Evolutionary conservation across 257 asterid genomes (phyloP).

Genomic region (Paulownia fortunei): DNA sequence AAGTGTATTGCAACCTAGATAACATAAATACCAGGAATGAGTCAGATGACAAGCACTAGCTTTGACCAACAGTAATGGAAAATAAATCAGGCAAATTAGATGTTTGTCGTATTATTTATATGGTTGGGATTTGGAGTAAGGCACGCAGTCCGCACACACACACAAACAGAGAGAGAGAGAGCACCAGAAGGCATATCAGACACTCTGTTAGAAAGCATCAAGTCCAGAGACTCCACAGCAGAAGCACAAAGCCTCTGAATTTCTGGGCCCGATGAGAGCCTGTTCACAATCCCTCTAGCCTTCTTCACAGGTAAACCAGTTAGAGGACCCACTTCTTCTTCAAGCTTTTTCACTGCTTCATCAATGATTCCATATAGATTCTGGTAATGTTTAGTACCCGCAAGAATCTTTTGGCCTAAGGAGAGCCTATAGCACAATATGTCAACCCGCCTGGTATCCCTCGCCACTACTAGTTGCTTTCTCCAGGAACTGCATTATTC

Average conservation of each 20-base stretch:
- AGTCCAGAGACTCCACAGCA: slow-evolving; percentile 77
- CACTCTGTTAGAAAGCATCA: slow-evolving; percentile 48
- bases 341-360: slow-evolving; percentile 67
- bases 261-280: slow-evolving; percentile 77
- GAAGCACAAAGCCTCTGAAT: slow-evolving; percentile 75
- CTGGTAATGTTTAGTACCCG: slow-evolving; percentile 68
- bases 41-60: slow-evolving; percentile 18
- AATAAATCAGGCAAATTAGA: background rate
- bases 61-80: slow-evolving; percentile 4
- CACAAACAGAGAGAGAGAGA: slow-evolving; percentile 18
- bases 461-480: slow-evolving; percentile 77
- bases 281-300: slow-evolving; percentile 82
- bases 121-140: background rate
- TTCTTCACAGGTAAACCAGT: slow-evolving; percentile 70
- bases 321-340: slow-evolving; percentile 78
- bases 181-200: slow-evolving; percentile 56
- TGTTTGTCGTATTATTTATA: background rate
- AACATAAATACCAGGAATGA: background rate
- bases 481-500: slow-evolving; percentile 69
- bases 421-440: slow-evolving; percentile 75
- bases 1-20: slow-evolving; percentile 48
- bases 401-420: slow-evolving; percentile 72
- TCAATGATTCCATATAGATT: slow-evolving; percentile 54
- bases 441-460: slow-evolving; percentile 88
- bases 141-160: background rate